Conservation (phyloP, 2,329 filamentous ascomycete species). For the Graphiopsis chlorocephala region DNA sequence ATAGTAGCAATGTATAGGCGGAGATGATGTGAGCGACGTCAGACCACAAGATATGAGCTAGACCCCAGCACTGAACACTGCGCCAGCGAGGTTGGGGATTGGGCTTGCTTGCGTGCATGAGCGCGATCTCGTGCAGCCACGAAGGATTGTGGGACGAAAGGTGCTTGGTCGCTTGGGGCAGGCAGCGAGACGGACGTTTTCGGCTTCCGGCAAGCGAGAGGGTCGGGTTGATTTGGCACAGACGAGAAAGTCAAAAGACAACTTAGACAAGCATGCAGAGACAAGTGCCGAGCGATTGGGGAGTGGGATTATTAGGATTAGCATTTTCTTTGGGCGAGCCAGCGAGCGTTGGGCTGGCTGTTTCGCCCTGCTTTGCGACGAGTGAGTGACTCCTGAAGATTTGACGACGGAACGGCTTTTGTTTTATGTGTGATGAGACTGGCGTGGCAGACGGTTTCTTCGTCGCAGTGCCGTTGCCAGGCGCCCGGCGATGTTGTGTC, state of each 20-base stretch:
- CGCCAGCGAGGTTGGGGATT: neutral
- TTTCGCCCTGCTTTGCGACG: neutral
- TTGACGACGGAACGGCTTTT: neutral
- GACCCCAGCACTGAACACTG: neutral
- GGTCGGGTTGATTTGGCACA: neutral
- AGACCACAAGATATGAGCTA: neutral
- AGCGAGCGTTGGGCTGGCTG: neutral
- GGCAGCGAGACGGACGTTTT: neutral
- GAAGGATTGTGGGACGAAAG: neutral
- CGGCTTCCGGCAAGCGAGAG: neutral
- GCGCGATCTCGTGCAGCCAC: neutral
- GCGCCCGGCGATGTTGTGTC: neutral
- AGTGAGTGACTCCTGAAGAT: neutral
- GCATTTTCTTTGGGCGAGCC: neutral
- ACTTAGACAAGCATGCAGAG: neutral
- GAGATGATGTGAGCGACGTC: neutral
- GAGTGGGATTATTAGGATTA: neutral
- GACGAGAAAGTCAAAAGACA: neutral
- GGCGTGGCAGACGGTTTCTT: neutral
- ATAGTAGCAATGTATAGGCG: neutral
- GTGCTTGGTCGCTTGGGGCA: neutral
- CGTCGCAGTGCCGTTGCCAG: neutral
- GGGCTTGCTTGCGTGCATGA: neutral
- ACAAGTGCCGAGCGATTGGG: neutral
- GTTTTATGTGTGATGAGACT: neutral